These are phyloP conservation scores for Nakazawaea ambrosiae DNA, from an alignment of 805 yeast species.

Conservation along the genomic window DNA sequence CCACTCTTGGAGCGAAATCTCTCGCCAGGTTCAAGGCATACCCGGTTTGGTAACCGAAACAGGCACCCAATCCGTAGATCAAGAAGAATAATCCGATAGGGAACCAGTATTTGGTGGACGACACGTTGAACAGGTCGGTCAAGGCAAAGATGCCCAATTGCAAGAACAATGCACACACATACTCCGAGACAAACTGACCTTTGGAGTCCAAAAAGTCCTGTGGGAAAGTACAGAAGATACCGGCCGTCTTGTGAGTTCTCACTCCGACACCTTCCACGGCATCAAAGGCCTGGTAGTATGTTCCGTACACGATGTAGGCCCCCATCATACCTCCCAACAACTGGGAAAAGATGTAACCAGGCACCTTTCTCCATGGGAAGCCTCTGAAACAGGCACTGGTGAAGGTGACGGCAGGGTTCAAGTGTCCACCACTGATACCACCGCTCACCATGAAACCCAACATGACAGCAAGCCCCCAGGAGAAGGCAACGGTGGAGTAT, in stretches of 20 bases:
- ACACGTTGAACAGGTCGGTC: slow-evolving; percentile 40
- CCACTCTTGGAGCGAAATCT: slow-evolving; percentile 48
- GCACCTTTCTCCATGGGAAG: slow-evolving; percentile 43
- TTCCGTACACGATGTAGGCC: slow-evolving; percentile 37
- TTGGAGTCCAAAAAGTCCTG: slow-evolving; percentile 29
- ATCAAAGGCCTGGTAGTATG: slow-evolving; percentile 32
- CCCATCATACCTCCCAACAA: slow-evolving; percentile 42
- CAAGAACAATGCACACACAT: slow-evolving; percentile 35
- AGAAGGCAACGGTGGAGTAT: slow-evolving; percentile 33
- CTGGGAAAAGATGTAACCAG: slow-evolving; percentile 39
- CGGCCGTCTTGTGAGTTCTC: slow-evolving; percentile 30
- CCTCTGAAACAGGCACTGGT: slow-evolving; percentile 41
- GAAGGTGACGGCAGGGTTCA: slow-evolving; percentile 47
- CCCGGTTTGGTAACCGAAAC: slow-evolving; percentile 46
- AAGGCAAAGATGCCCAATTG: slow-evolving; percentile 42
- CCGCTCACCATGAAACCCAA: slow-evolving; percentile 44
- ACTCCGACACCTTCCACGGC: slow-evolving; percentile 27
- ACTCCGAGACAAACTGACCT: slow-evolving; percentile 42
- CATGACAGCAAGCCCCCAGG: slow-evolving; percentile 52
- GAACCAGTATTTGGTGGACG: slow-evolving; percentile 36
- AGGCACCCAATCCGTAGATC: slow-evolving; percentile 38
- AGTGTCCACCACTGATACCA: slow-evolving; percentile 54
- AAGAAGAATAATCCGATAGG: slow-evolving; percentile 40
- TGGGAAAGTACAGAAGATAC: slow-evolving; percentile 41
- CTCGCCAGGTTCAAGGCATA: slow-evolving; percentile 49